Percentiles rank a stretch among this genome's conserved stretches.
phyloP scores from a whole-genome alignment of 768 basidiomycete species.

The Phylloporus rhodoxanthus region DNA sequence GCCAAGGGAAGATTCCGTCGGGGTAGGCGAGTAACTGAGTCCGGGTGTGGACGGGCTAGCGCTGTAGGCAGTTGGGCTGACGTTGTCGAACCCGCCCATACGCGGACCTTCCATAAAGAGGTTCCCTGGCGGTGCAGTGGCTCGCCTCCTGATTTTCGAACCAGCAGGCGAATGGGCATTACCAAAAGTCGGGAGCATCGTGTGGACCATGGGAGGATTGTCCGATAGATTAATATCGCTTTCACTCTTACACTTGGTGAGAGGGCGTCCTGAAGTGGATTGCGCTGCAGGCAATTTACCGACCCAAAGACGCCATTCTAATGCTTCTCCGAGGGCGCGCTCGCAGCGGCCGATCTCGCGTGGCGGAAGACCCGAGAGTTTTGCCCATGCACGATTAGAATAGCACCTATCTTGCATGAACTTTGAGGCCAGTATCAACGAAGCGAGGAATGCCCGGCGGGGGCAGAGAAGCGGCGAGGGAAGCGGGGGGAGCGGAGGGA shows the following conservation, averaged over 20 bases:
- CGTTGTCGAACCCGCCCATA: not conserved
- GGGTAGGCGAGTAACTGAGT: constrained; percentile 54
- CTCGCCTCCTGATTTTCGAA: constrained; percentile 29
- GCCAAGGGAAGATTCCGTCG: constrained; percentile 51
- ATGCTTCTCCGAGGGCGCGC: constrained; percentile 76
- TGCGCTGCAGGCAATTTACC: constrained; percentile 52
- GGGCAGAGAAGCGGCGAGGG: constrained; percentile 84
- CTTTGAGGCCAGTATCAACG: constrained; percentile 85
- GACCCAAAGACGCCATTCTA: constrained; percentile 92
- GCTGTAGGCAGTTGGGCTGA: constrained; percentile 24
- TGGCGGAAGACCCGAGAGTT: constrained; percentile 81
- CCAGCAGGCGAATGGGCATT: constrained; percentile 11
- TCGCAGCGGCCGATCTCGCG: constrained; percentile 87
- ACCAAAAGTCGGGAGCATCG: not conserved
- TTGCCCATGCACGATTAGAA: constrained; percentile 91
- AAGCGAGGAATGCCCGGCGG: constrained; percentile 81
- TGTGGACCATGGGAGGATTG: not conserved
- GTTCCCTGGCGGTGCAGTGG: constrained; percentile 38
- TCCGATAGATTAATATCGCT: constrained; percentile 24
- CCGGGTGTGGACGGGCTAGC: constrained; percentile 49
- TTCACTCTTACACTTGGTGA: constrained; percentile 52
- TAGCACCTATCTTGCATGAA: constrained; percentile 92
- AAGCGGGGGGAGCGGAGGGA: constrained; percentile 38
- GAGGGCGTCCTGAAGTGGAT: constrained; percentile 32
- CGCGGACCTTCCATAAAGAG: constrained; percentile 19